A percentile compares a stretch with the other conserved stretches of the same genome.
These are phyloP conservation scores for Pseudohalonectria lignicola DNA, from an alignment of 2,329 filamentous ascomycete genomes.

Conservation along the genomic window DNA sequence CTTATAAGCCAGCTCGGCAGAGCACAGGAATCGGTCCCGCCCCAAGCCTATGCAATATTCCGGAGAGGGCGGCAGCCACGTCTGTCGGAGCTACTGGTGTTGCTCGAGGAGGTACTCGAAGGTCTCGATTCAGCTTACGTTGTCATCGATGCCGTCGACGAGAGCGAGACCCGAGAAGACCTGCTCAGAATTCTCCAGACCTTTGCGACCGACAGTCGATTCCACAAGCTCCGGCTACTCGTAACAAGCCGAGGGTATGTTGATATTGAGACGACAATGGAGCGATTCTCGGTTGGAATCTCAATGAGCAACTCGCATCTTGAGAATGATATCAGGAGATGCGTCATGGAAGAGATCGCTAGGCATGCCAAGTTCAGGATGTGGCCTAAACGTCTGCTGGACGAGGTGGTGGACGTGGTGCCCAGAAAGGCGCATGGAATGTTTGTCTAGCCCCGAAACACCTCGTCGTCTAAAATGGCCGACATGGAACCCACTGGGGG, in stretches of 20 bases:
- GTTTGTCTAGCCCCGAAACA: no score
- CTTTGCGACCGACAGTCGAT: constrained; percentile 5
- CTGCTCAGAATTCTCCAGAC: constrained; percentile 6
- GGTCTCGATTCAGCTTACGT: constrained; percentile 6
- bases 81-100: constrained; percentile 4
- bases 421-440: constrained; percentile 6
- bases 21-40: constrained; percentile 4
- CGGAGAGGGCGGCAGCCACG: constrained; percentile 5
- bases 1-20: constrained; percentile 8
- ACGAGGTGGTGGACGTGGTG: constrained; percentile 3
- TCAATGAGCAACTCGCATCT: constrained; percentile 4
- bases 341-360: constrained; percentile 1
- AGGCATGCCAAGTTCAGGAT: neutral
- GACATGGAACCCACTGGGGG: no score
- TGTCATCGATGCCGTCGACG: constrained; percentile 12
- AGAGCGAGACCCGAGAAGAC: constrained; percentile 7
- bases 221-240: constrained; percentile 7
- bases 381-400: constrained; percentile 2
- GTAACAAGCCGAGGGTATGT: constrained; percentile 9
- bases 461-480: no score
- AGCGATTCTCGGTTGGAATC: neutral
- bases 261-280: constrained; percentile 6
- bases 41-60: constrained; percentile 3
- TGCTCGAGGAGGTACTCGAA: constrained; percentile 3
- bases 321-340: constrained; percentile 6